Conservation (phyloP, 371 early-diverging fungal genomes). For the Mucor racemosus region DNA sequence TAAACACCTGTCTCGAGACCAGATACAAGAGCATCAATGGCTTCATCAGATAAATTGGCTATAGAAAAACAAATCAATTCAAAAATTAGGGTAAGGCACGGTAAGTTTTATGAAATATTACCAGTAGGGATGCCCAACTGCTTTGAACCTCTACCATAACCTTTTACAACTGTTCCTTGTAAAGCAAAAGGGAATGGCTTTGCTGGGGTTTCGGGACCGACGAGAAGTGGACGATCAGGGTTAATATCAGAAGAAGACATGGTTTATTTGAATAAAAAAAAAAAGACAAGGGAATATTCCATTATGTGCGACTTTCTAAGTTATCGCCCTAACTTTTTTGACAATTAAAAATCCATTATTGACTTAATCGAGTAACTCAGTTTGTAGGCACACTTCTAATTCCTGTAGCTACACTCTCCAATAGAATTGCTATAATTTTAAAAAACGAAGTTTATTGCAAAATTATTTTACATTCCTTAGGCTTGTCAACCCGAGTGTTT, state of each 20-base stretch:
- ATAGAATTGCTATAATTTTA: no score
- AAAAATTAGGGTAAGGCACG: neutral
- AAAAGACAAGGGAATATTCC: neutral
- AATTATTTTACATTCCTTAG: no score
- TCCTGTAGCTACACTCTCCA: no score
- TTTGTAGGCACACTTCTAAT: no score
- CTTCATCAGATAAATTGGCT: slow-evolving; percentile 91
- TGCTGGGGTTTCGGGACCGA: slow-evolving; percentile 58
- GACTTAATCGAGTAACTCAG: no score
- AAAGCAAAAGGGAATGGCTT: slow-evolving; percentile 76
- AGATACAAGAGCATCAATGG: slow-evolving; percentile 67
- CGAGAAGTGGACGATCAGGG: slow-evolving; percentile 61
- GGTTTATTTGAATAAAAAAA: neutral
- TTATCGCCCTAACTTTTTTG: no score
- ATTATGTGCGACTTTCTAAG: neutral
- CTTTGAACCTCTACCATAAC: slow-evolving; percentile 95
- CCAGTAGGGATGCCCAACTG: slow-evolving; percentile 98
- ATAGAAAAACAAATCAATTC: neutral
- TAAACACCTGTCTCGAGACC: slow-evolving; percentile 88
- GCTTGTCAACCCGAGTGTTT: no score
- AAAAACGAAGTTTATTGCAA: no score
- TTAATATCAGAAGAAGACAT: slow-evolving; percentile 29
- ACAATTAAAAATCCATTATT: no score
- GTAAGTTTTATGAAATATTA: slow-evolving; percentile 33
- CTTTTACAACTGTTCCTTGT: slow-evolving; percentile 81